Percentiles rank a stretch among this genome's conserved stretches.
Evolutionary conservation across 2,329 filamentous ascomycete genomes (phyloP).

Genomic region (Fusarium piperis): DNA sequence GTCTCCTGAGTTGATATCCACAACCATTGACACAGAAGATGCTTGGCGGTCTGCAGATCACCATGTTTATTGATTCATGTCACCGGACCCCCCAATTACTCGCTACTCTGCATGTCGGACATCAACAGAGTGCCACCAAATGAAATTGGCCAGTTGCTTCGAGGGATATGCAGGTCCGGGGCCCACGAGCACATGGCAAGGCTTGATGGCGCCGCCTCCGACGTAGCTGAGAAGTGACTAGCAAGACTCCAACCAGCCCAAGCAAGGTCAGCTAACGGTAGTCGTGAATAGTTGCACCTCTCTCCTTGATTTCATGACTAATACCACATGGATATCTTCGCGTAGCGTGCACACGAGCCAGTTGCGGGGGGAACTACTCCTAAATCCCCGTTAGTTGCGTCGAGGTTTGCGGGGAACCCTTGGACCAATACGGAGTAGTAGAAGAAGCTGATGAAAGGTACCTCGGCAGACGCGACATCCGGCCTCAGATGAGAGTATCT

Average conservation of each 20-base stretch:
- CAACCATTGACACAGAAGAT: neutral
- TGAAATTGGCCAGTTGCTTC: neutral
- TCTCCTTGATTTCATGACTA: neutral
- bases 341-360: neutral
- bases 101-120: neutral
- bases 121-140: neutral
- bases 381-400: neutral
- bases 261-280: neutral
- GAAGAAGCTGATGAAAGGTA: neutral
- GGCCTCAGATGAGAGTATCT: neutral
- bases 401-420: neutral
- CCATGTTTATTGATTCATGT: neutral
- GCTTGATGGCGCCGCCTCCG: neutral
- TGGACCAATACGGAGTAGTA: neutral
- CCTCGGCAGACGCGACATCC: neutral
- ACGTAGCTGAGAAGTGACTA: neutral
- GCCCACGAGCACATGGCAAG: neutral
- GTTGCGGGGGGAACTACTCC: neutral
- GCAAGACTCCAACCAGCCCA: neutral
- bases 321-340: neutral
- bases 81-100: neutral
- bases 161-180: neutral
- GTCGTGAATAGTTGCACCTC: neutral
- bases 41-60: neutral
- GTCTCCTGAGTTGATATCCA: neutral